Conservation (phyloP, 805 yeast genomes). For the Lipomyces mesembrius region DNA sequence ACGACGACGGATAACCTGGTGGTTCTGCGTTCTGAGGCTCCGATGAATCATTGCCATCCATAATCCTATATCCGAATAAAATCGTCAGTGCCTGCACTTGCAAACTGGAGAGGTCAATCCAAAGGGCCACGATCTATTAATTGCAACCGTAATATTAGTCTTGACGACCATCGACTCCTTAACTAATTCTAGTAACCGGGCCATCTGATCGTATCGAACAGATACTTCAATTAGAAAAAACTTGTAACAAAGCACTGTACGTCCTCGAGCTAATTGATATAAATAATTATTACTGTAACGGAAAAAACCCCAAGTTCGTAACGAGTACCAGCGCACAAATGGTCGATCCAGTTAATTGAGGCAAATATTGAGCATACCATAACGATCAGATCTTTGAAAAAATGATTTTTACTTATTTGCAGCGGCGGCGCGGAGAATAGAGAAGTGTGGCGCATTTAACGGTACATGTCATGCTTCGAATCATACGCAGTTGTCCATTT, state of each 20-base stretch:
- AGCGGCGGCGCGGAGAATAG: not conserved
- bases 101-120: not conserved
- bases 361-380: not conserved
- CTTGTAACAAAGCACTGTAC: no score
- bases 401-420: not conserved
- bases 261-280: no score
- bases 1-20: constrained; percentile 12
- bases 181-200: no score
- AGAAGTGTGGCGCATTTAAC: not conserved
- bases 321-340: not conserved
- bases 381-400: not conserved
- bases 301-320: not conserved
- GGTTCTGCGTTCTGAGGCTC: constrained; percentile 22
- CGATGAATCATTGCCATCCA: constrained; percentile 36
- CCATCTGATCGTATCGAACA: not conserved
- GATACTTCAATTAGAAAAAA: no score
- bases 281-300: no score
- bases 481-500: not conserved
- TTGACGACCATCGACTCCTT: not conserved
- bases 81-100: not conserved
- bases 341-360: not conserved
- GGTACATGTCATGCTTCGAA: not conserved
- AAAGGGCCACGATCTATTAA: not conserved
- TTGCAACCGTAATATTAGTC: not conserved
- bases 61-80: constrained; percentile 24